phyloP scores from a whole-genome alignment of 305 asterid species.

The Solanum aculeatissimum region DNA sequence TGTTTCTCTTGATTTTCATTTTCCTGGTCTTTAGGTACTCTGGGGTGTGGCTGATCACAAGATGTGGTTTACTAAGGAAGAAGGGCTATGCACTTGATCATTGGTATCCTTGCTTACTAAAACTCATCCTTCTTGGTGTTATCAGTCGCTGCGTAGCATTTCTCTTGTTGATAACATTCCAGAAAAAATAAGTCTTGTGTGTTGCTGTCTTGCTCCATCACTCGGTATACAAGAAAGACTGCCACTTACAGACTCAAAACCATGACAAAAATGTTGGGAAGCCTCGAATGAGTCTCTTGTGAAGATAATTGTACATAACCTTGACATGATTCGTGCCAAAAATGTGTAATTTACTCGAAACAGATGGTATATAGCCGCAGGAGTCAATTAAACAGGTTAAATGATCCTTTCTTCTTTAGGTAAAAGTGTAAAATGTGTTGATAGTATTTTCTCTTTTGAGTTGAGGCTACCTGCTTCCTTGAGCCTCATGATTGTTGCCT shows the following conservation, averaged over 20 bases:
- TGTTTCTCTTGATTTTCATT: not conserved
- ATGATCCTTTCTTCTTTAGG: not conserved
- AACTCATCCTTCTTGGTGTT: constrained; percentile 51
- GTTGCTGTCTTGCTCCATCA: not conserved
- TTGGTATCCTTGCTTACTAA: constrained; percentile 60
- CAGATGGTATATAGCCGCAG: not conserved
- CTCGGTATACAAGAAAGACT: not conserved
- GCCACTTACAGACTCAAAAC: not conserved
- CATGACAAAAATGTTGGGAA: not conserved
- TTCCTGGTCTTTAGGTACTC: constrained; percentile 40
- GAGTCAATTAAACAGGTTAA: not conserved
- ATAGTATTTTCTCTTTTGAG: not conserved
- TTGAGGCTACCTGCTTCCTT: not conserved
- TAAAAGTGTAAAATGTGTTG: not conserved
- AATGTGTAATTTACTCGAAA: not conserved
- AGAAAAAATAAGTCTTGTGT: constrained; percentile 46
- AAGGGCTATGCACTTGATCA: constrained; percentile 52
- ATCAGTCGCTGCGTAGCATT: constrained; percentile 40
- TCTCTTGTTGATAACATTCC: constrained; percentile 39
- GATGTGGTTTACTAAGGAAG: constrained; percentile 63
- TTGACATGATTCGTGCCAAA: not conserved
- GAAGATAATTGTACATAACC: not conserved
- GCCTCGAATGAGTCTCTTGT: not conserved
- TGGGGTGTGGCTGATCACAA: constrained; percentile 90
- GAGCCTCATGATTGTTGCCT: not conserved